Evolutionary conservation across 1,284 basidiomycete species (phyloP), one percentile per base, ranked within the genome.

Genomic region (Erythrobasidium hasegawianum): DNA sequence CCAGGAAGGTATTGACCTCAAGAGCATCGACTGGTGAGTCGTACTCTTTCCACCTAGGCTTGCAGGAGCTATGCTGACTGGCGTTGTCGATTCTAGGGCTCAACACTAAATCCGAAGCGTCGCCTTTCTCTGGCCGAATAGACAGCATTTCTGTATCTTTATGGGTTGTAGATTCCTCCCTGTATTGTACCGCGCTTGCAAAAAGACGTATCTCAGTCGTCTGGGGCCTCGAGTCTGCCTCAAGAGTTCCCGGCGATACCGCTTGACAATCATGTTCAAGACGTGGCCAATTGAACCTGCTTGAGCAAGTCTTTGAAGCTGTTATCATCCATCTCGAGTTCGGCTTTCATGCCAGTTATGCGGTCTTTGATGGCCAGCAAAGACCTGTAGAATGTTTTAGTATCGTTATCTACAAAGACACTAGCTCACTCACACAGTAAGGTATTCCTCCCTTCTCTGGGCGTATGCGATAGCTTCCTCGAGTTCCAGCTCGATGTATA

Each of bases 1-100:
- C 13, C 90, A 95, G 78, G 94, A 96, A 76, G 96, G 95, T 47
- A 92, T 98, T 64, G 94, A 97, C 76, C 84, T 97, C 72, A 90
- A 86, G 76, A 83, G 86, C 22, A 96, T 98, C 76, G 84, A 96
- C 77, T 97, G 94, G 94, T 53, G 50, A 53, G 50, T 53, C 9
- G 7, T 16, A 9, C 14, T 20, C 24, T 29, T 20, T 26, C 3
- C 24, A 20, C 20, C n/a, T 22, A 16, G 4, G 26, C 16, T n/a
- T n/a, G n/a, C n/a, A n/a, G n/a, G n/a, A n/a, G n/a, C n/a, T n/a
- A n/a, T n/a, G n/a, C n/a, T 22, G 24, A 5, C 24, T 53, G 9
- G n/a, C 50, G n/a, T 8, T 53, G 14, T 29, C n/a, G n/a, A n/a
- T n/a, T n/a, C 8, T 24, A 53, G 50, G 50, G 18, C 50, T 4